Conservation (phyloP, 768 basidiomycete genomes). For the Leccinum ochraceum region DNA sequence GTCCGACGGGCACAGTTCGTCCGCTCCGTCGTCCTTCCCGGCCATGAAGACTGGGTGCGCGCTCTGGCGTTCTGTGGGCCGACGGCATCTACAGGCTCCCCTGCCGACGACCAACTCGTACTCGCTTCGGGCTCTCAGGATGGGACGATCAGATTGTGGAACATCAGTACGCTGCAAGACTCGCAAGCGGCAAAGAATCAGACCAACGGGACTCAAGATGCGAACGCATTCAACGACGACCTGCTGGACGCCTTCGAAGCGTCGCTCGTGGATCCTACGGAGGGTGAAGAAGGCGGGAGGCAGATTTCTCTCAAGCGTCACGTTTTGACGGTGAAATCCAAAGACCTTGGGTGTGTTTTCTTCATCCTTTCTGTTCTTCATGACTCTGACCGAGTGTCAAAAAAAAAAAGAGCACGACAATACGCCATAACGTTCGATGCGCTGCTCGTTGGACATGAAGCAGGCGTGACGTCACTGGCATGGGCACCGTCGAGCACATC, state of each 20-base stretch:
- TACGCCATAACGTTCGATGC: slow-evolving; percentile 92
- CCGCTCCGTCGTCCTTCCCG: slow-evolving; percentile 58
- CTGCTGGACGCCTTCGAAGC: slow-evolving; percentile 88
- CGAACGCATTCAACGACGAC: slow-evolving; percentile 56
- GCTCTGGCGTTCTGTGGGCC: slow-evolving; percentile 65
- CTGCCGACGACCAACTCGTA: slow-evolving; percentile 47
- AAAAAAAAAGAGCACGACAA: slow-evolving; percentile 40
- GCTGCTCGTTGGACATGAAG: slow-evolving; percentile 94
- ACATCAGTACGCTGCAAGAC: slow-evolving; percentile 54
- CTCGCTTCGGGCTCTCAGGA: slow-evolving; percentile 97
- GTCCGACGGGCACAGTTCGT: slow-evolving; percentile 47
- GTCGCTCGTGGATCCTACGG: slow-evolving; percentile 67
- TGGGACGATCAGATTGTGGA: slow-evolving; percentile 91
- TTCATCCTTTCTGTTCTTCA: slow-evolving; percentile 27
- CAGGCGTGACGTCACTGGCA: slow-evolving; percentile 82
- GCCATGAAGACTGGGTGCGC: slow-evolving; percentile 97
- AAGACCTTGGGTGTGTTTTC: slow-evolving; percentile 19
- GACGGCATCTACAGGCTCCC: slow-evolving; percentile 16
- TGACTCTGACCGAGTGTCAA: background rate
- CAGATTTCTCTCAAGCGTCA: slow-evolving; percentile 91
- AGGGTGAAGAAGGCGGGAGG: slow-evolving; percentile 75
- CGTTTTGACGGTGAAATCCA: slow-evolving; percentile 64
- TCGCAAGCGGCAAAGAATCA: slow-evolving; percentile 10
- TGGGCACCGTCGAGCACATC: slow-evolving; percentile 60
- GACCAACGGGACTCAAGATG: slow-evolving; percentile 21